Base-by-base conservation (phyloP, 2,329 filamentous ascomycete species). In the Eurotiales sp. region DNA sequence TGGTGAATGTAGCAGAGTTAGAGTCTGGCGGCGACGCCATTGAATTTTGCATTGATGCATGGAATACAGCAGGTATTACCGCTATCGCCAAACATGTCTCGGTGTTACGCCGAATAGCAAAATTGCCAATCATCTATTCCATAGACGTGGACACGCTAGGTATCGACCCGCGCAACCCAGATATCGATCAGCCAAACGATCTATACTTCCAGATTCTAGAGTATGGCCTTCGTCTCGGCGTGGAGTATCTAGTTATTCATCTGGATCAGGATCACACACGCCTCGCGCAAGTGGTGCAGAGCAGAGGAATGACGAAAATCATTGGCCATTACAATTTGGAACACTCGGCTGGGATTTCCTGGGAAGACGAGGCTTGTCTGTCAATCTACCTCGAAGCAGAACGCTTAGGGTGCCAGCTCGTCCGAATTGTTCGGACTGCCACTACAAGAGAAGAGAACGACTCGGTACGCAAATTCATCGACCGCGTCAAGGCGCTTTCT, bases 11-110 rank as follows among this genome's bases (percentile, higher is more conserved):
- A 56, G 69, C 74, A 4, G 72, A 77, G 40, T 68, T 84, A 2
- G 80, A 84, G 63, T 80, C 80, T 7, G 73, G 77, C 8, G 80
- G 75, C 7, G 82, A 85, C 67, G 80, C 78, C 19, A 76, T 84
- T 37, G 82, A 84, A 59, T 67, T 84, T 3, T 78, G 80, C 52
- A 75, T 85, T 45, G 81, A 85, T 64, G 72, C 72, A 40, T 83
- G 81, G 78, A 72, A 74, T 7, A 65, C 73, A 21, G 73, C 77
- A 48, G 65, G 80, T 53, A 62, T 76, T 23, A 74, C 72, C 48
- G 61, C 75, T 8, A 70, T 84, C 55, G 77, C 78, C 37, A 77
- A 76, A 41, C 77, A 83, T 56, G 76, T 85, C 3, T 77, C 81
- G 12, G 67, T 79, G 29, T 77, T 84, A 46, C 76, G 82, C 54